Evolutionary conservation across 176 grass and related monocot species (phyloP).

Genomic region (Carex pumila): DNA sequence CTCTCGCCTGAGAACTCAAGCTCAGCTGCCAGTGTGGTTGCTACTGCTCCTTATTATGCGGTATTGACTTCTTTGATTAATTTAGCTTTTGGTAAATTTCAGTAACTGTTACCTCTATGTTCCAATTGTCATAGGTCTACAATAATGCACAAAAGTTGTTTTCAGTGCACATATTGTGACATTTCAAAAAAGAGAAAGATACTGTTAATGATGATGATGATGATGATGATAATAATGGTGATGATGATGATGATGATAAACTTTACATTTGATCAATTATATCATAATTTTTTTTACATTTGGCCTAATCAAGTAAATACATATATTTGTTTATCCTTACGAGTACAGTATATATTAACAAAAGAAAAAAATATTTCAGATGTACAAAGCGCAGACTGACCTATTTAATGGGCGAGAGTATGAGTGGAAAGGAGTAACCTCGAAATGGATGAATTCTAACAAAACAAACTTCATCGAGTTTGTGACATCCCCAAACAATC

Average conservation of each 20-base stretch:
- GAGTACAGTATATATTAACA: background rate
- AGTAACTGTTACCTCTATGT: background rate
- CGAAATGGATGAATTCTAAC: slow-evolving; percentile 32
- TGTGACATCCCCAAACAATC: slow-evolving; percentile 74
- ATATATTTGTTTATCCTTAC: background rate
- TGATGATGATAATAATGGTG: background rate
- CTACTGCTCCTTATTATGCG: slow-evolving; percentile 39
- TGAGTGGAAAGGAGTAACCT: slow-evolving; percentile 36
- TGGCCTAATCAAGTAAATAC: no score
- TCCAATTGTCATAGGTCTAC: background rate
- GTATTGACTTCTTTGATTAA: slow-evolving; percentile 1
- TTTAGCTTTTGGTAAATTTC: background rate
- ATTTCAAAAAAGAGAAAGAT: background rate
- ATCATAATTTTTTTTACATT: no score
- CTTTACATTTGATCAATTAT: no score
- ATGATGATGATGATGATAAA: background rate
- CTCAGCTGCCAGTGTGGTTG: slow-evolving; percentile 42
- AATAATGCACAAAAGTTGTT: background rate
- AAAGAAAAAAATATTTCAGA: slow-evolving; percentile 4
- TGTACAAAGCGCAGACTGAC: slow-evolving; percentile 15
- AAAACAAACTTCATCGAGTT: slow-evolving; percentile 50
- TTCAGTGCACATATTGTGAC: background rate
- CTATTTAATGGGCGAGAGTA: slow-evolving; percentile 46
- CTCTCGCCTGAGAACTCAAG: slow-evolving; percentile 33
- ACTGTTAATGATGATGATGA: background rate